phyloP scores from a whole-genome alignment of 257 asterid genomes.

The Solanum lycopersicoides region DNA sequence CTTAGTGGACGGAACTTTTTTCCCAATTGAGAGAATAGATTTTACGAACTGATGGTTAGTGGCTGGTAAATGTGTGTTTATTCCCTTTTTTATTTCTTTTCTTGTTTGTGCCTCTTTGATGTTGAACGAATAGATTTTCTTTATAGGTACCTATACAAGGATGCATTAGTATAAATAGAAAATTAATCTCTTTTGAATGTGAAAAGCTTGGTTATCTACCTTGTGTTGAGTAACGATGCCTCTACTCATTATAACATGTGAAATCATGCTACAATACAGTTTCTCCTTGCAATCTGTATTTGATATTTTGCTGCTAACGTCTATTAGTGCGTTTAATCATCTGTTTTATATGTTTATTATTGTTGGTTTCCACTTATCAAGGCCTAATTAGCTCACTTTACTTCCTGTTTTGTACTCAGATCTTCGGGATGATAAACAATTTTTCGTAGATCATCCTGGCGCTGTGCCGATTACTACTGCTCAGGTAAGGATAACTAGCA shows the following conservation, averaged over 20 bases:
- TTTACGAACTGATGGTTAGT: not conserved
- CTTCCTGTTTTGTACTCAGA: slow-evolving; percentile 28
- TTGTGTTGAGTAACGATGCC: not conserved
- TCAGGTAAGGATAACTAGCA: slow-evolving; percentile 39
- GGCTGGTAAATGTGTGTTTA: not conserved
- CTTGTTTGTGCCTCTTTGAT: not conserved
- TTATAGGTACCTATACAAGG: not conserved
- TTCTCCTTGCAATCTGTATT: not conserved
- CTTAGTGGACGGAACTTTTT: not conserved
- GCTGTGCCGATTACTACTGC: slow-evolving; percentile 84
- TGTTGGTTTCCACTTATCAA: not conserved
- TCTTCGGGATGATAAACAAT: slow-evolving; percentile 93
- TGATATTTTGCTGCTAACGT: not conserved
- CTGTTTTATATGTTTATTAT: not conserved
- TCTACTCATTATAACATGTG: not conserved
- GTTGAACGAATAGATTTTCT: too few species aligned
- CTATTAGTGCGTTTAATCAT: not conserved
- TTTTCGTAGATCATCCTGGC: slow-evolving; percentile 84
- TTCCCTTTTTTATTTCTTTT: not conserved
- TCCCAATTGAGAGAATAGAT: not conserved
- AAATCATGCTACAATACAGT: not conserved
- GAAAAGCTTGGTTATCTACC: not conserved
- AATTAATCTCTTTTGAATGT: not conserved
- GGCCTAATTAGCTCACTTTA: not conserved
- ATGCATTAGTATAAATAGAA: not conserved